These are phyloP conservation scores for Retiboletus flavoniger DNA, from an alignment of 1,284 basidiomycete species.

Conservation along the genomic window DNA sequence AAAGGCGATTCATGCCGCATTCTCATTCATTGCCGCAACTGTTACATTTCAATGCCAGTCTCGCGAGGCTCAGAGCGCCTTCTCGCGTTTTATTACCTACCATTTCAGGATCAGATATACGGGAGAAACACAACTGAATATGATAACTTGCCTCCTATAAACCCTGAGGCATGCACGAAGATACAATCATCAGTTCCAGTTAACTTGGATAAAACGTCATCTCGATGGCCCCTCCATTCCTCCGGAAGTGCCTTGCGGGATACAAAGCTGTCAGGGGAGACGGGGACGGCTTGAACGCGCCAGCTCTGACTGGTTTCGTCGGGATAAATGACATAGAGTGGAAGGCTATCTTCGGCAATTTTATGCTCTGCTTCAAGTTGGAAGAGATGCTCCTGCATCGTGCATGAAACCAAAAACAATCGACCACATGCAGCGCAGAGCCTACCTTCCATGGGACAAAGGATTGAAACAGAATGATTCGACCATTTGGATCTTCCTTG, in stretches of 20 bases:
- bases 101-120: conserved; percentile 13
- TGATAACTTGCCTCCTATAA: conserved; percentile 79
- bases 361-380: conserved; percentile 68
- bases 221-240: conserved; percentile 89
- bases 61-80: conserved; percentile 82
- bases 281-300: conserved; percentile 92
- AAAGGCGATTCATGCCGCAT: conserved; percentile 15
- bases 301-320: conserved; percentile 80
- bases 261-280: conserved; percentile 80
- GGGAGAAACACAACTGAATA: conserved; percentile 1
- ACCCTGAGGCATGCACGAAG: conserved; percentile 94
- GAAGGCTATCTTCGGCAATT: conserved; percentile 48
- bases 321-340: conserved; percentile 89
- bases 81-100: conserved; percentile 89
- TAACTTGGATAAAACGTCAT: conserved; percentile 72
- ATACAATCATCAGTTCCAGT: conserved; percentile 83
- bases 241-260: conserved; percentile 93
- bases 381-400: conserved; percentile 83
- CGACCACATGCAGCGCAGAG: neutral
- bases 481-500: conserved; percentile 67
- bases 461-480: conserved; percentile 79
- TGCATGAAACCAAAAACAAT: conserved; percentile 2
- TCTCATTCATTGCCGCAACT: conserved; percentile 19
- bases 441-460: conserved; percentile 85
- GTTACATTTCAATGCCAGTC: conserved; percentile 53